Conservation (phyloP, 192 early-diverging fungal genomes). For the Phycomyces blakesleeanus region DNA sequence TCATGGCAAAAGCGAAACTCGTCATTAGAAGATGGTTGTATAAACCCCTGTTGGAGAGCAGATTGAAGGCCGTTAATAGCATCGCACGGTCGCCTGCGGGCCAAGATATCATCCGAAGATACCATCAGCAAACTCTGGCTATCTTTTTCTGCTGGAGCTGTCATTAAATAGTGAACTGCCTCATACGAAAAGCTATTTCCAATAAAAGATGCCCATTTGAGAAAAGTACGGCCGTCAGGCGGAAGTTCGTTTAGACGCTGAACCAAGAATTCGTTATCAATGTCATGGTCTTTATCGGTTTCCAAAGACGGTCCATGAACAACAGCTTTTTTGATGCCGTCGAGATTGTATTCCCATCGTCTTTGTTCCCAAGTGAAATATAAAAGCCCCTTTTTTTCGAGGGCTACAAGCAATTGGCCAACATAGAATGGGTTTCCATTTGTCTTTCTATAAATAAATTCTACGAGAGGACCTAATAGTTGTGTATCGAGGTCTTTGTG, state of each 20-base stretch:
- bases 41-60: constrained; percentile 27
- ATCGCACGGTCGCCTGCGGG: background rate
- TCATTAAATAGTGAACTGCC: constrained; percentile 24
- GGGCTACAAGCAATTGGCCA: constrained; percentile 20
- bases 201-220: constrained; percentile 37
- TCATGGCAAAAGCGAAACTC: constrained; percentile 32
- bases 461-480: constrained; percentile 24
- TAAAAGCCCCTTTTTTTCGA: constrained; percentile 28
- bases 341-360: constrained; percentile 33
- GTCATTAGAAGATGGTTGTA: constrained; percentile 22
- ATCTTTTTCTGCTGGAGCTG: constrained; percentile 2
- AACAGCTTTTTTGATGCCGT: constrained; percentile 21
- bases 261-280: constrained; percentile 26
- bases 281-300: constrained; percentile 1
- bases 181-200: constrained; percentile 32
- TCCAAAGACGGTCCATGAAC: constrained; percentile 2
- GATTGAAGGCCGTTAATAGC: constrained; percentile 26
- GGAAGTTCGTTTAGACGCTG: constrained; percentile 24
- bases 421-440: constrained; percentile 34
- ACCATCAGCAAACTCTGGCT: background rate
- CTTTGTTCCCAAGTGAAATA: constrained; percentile 30
- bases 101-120: background rate
- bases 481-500: constrained; percentile 15
- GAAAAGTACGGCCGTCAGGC: constrained; percentile 25
- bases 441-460: constrained; percentile 18